A percentile compares a stretch with the other conserved stretches of the same genome.
These are phyloP conservation scores for Ceratobasidium sp. DNA, from an alignment of 1,284 basidiomycete genomes.

Conservation along the genomic window DNA sequence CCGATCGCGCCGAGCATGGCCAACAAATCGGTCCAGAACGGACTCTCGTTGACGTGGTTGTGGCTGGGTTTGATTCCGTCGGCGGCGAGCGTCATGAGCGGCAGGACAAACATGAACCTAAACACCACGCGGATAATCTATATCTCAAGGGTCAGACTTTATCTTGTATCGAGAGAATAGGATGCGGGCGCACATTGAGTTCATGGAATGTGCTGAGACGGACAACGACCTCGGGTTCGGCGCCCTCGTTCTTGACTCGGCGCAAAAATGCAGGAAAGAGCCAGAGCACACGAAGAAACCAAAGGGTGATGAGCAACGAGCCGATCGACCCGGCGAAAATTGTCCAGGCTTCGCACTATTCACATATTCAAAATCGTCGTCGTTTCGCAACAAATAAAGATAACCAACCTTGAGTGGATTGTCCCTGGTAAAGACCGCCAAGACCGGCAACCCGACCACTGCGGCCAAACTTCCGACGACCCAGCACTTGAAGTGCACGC, in stretches of 20 bases:
- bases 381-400: not conserved
- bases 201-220: conserved; percentile 42
- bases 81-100: conserved; percentile 36
- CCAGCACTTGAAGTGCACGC: conserved; percentile 41
- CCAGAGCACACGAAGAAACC: conserved; percentile 39
- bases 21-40: conserved; percentile 61
- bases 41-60: conserved; percentile 28
- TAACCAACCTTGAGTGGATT: conserved; percentile 36
- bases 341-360: conserved; percentile 40
- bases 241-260: conserved; percentile 40
- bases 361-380: not conserved
- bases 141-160: not conserved
- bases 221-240: conserved; percentile 42
- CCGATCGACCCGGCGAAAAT: conserved; percentile 40
- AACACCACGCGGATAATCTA: conserved; percentile 43
- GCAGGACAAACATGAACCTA: conserved; percentile 41
- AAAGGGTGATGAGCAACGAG: conserved; percentile 31
- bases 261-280: conserved; percentile 39
- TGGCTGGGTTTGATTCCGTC: conserved; percentile 40
- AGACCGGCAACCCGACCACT: conserved; percentile 34
- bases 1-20: conserved; percentile 72
- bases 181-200: conserved; percentile 41
- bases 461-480: conserved; percentile 38
- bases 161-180: not conserved
- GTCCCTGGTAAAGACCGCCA: conserved; percentile 37